Conservation (phyloP, 805 yeast genomes). For the Cyberlindnera amylophila region DNA sequence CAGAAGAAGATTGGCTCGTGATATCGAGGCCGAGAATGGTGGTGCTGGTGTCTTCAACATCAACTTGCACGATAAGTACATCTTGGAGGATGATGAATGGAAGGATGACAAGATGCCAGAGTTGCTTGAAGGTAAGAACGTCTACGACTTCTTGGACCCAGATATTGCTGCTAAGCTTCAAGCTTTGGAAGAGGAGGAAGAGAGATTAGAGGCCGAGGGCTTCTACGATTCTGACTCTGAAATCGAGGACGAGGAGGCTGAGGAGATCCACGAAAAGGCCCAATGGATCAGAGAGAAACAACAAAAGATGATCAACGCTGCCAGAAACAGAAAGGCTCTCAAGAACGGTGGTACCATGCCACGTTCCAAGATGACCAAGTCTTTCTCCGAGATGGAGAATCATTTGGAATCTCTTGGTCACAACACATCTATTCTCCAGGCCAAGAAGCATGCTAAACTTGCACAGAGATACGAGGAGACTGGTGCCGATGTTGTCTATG, state of each 20-base stretch:
- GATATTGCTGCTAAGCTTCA: constrained; percentile 91
- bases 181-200: constrained; percentile 97
- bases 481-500: constrained; percentile 64
- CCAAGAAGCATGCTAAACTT: constrained; percentile 40
- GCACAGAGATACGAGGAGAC: constrained; percentile 40
- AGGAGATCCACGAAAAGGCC: constrained; percentile 80
- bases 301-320: constrained; percentile 86
- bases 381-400: constrained; percentile 74
- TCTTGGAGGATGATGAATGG: constrained; percentile 96
- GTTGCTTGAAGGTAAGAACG: constrained; percentile 91
- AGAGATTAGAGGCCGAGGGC: constrained; percentile 87
- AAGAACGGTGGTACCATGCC: constrained; percentile 89
- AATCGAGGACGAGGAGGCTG: constrained; percentile 61
- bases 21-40: constrained; percentile 90
- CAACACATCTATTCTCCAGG: constrained; percentile 66
- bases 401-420: constrained; percentile 90
- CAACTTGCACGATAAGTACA: constrained; percentile 86
- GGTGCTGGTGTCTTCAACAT: constrained; percentile 98
- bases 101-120: constrained; percentile 97
- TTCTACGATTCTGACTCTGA: constrained; percentile 87
- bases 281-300: constrained; percentile 94
- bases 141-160: constrained; percentile 94
- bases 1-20: constrained; percentile 78
- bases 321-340: constrained; percentile 80
- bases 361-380: constrained; percentile 76